Conservation (phyloP, 176 grass and related monocot species). For the Guadua angustifolia region DNA sequence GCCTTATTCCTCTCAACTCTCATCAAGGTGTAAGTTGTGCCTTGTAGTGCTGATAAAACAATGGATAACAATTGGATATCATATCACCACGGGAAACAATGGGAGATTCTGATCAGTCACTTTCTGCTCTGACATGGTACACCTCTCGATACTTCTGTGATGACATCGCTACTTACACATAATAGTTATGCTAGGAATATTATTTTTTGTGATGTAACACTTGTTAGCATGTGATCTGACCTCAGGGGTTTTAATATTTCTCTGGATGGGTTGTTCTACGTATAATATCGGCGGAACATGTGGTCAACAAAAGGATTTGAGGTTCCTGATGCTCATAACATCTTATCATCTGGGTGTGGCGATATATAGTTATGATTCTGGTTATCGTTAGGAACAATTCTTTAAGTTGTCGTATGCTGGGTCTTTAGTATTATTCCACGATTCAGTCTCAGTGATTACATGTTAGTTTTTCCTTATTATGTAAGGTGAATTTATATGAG, state of each 20-base stretch:
- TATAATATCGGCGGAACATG: not conserved
- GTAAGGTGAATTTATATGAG: slow-evolving; percentile 7
- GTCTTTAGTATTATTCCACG: not conserved
- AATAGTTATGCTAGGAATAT: slow-evolving; percentile 11
- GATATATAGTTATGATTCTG: not conserved
- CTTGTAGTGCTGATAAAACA: slow-evolving; percentile 42
- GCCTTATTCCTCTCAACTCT: slow-evolving; percentile 25
- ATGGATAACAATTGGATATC: slow-evolving; percentile 29
- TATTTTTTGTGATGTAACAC: not conserved
- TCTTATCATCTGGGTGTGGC: slow-evolving; percentile 1
- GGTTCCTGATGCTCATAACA: not conserved
- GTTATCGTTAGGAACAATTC: not conserved
- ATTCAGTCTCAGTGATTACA: slow-evolving; percentile 5
- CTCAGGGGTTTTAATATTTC: not conserved
- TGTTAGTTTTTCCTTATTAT: slow-evolving; percentile 24
- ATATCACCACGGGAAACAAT: slow-evolving; percentile 23
- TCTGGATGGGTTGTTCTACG: slow-evolving; percentile 8
- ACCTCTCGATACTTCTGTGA: slow-evolving; percentile 24
- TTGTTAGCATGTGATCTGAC: slow-evolving; percentile 25
- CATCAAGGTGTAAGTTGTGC: slow-evolving; percentile 41
- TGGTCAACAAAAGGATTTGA: not conserved
- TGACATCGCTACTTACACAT: not conserved
- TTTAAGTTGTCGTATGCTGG: not conserved
- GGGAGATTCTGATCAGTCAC: slow-evolving; percentile 11
- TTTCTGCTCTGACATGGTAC: slow-evolving; percentile 25